Evolutionary conservation across 352 stramenopile genomes (phyloP).

Genomic region (Globisporangium paroecandrum): DNA sequence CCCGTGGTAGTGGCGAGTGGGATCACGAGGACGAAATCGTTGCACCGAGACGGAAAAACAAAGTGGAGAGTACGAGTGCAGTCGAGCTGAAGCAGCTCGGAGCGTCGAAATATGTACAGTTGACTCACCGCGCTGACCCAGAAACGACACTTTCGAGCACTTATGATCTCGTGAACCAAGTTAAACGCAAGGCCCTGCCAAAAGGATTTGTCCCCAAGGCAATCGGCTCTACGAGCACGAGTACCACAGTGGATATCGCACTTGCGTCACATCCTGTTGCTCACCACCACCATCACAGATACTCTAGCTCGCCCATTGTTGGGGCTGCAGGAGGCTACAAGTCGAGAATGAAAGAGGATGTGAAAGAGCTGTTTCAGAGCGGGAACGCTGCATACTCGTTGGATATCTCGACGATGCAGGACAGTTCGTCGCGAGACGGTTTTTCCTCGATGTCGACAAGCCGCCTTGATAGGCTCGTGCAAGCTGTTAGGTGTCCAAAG

Average conservation of each 20-base stretch:
- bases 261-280: constrained; percentile 11
- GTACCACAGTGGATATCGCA: constrained; percentile 19
- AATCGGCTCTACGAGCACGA: constrained; percentile 16
- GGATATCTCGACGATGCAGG: constrained; percentile 33
- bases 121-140: neutral
- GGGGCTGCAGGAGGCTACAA: constrained; percentile 18
- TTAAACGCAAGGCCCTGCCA: constrained; percentile 30
- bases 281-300: constrained; percentile 22
- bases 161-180: constrained; percentile 17
- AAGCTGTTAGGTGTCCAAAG: constrained; percentile 36
- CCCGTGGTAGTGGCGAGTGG: neutral
- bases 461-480: constrained; percentile 21
- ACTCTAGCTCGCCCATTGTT: constrained; percentile 10
- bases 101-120: neutral
- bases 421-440: constrained; percentile 19
- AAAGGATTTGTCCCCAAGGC: constrained; percentile 23
- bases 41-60: neutral
- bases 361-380: constrained; percentile 29
- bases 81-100: constrained; percentile 1
- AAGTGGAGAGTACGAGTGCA: neutral
- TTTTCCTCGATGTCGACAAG: constrained; percentile 8
- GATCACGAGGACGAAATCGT: neutral
- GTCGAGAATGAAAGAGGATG: constrained; percentile 35
- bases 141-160: constrained; percentile 4
- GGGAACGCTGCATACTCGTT: constrained; percentile 26